phyloP scores from a whole-genome alignment of 805 yeast genomes.

The Alloascoidea africana region DNA sequence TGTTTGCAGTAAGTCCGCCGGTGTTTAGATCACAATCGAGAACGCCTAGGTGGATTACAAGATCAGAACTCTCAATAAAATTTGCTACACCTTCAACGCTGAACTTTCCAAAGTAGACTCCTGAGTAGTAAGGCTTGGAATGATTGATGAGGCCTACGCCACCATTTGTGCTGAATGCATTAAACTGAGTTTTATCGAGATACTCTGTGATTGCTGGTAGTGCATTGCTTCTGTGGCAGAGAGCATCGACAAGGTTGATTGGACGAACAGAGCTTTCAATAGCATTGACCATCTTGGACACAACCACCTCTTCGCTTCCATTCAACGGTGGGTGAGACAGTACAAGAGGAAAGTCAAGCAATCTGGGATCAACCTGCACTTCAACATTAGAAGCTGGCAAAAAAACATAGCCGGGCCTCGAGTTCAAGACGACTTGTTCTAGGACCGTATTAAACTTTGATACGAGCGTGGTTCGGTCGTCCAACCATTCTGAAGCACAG shows the following conservation, averaged over 20 bases:
- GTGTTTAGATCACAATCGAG: slow-evolving; percentile 63
- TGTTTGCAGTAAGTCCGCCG: slow-evolving; percentile 37
- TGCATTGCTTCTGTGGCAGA: slow-evolving; percentile 51
- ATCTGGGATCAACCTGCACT: slow-evolving; percentile 11
- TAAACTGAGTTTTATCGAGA: slow-evolving; percentile 50
- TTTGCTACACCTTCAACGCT: slow-evolving; percentile 51
- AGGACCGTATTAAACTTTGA: slow-evolving; percentile 44
- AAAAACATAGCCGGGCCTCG: slow-evolving; percentile 57
- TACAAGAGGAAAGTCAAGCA: background rate
- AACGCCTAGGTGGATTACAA: slow-evolving; percentile 54
- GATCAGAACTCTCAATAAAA: slow-evolving; percentile 52
- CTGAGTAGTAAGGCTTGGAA: slow-evolving; percentile 50
- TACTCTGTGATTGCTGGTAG: slow-evolving; percentile 35
- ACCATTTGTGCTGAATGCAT: slow-evolving; percentile 67
- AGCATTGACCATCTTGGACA: background rate
- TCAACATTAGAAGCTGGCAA: slow-evolving; percentile 48
- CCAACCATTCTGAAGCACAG: slow-evolving; percentile 34
- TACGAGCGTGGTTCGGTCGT: slow-evolving; percentile 22
- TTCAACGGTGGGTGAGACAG: slow-evolving; percentile 27
- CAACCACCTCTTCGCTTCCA: slow-evolving; percentile 7
- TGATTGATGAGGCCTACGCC: slow-evolving; percentile 66
- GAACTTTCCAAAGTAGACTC: slow-evolving; percentile 63
- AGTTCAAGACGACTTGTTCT: slow-evolving; percentile 22
- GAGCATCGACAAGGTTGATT: slow-evolving; percentile 60
- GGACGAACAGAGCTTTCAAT: slow-evolving; percentile 39